Evolutionary conservation across 2,329 filamentous ascomycete species (phyloP), one percentile per base, ranked within the genome.

Genomic region (Zymoseptoria pseudotritici): DNA sequence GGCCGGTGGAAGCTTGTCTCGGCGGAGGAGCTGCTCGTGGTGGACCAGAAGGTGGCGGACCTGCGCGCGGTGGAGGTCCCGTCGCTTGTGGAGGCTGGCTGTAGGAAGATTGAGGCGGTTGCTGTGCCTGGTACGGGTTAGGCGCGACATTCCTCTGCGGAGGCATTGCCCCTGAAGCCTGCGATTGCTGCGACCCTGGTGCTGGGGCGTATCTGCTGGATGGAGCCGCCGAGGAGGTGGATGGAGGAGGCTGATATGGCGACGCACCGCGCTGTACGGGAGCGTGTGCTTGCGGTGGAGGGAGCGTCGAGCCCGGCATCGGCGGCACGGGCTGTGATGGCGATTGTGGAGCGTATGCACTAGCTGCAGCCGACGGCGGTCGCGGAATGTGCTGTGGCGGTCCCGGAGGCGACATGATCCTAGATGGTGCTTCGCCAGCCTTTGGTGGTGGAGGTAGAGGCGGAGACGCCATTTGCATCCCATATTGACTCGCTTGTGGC

Each of bases 371-470:
- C 61, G 85, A 83, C 31, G 79, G 74, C 7, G 78, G 75, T 46
- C 73, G 75, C 54, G 80, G 78, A 61, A 65, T 56, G 13, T 36
- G 51, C 53, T 61, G 80, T 42, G 83, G 80, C 58, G 81, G 82
- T 8, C 81, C 83, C 54, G 67, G 74, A 29, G 91, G 90, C 36
- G 91, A 95, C 61, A 83, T 86, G 61, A 94, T 80, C 59, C 89
- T 74, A 22, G 78, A 84, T 54, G 86, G 83, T 53, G 83, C 83
- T 46, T 85, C 84, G 31, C 85, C 81, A 54, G 86, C 90, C 78
- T 95, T 96, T 4, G 93, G 91, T 55, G 92, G 91, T 49, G 91
- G 90, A 7, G 89, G 89, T 29, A 90, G 85, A 56, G 90, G 89
- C 53, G 89, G 87, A 29, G 86, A 82, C 50, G 84, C 82, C 67